phyloP scores from a whole-genome alignment of 805 yeast genomes.

The Zygosaccharomyces lentus region DNA sequence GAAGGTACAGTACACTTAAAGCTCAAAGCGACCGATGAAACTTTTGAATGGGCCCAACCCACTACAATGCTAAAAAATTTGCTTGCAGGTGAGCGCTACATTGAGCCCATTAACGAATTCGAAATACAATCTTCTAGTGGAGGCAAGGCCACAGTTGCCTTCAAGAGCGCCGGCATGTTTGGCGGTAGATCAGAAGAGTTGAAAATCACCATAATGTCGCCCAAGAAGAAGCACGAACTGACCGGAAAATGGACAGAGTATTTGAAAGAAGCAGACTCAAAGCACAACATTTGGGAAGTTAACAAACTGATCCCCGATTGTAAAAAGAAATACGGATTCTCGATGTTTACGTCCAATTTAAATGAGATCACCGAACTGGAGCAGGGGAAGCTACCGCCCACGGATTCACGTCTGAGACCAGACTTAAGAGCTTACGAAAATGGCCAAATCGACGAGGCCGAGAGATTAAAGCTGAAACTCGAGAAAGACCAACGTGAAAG shows the following conservation, averaged over 20 bases:
- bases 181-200: constrained; percentile 72
- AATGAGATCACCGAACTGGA: constrained; percentile 78
- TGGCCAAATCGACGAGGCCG: constrained; percentile 70
- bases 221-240: constrained; percentile 23
- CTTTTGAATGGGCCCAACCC: constrained; percentile 77
- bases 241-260: constrained; percentile 84
- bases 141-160: constrained; percentile 62
- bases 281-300: constrained; percentile 60
- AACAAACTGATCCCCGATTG: constrained; percentile 59
- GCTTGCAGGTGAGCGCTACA: constrained; percentile 90
- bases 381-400: constrained; percentile 60
- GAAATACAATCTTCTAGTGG: constrained; percentile 68
- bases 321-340: constrained; percentile 75
- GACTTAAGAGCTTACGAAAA: constrained; percentile 71
- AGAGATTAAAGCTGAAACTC: constrained; percentile 55
- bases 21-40: constrained; percentile 58
- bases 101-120: constrained; percentile 75
- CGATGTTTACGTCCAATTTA: constrained; percentile 73
- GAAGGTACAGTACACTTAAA: constrained; percentile 62
- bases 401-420: constrained; percentile 88
- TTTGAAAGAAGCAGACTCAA: constrained; percentile 39
- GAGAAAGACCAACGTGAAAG: constrained; percentile 81
- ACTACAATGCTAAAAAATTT: constrained; percentile 77
- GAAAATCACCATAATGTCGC: constrained; percentile 38
- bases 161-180: constrained; percentile 78